Base-by-base conservation (phyloP, 208 protist genomes). In the Naegleria gruberi region DNA sequence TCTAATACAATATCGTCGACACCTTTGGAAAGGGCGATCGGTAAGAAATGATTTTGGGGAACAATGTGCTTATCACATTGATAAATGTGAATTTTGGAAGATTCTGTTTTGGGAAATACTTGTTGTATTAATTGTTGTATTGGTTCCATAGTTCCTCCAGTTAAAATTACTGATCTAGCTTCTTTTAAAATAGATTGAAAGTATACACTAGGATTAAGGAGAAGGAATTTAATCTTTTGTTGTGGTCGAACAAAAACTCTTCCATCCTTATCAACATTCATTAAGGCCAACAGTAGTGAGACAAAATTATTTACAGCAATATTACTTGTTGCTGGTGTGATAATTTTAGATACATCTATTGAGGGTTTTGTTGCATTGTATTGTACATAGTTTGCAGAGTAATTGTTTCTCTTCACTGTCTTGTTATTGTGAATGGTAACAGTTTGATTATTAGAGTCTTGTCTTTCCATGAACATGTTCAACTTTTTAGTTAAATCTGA, bases 81-180 rank as follows among this genome's bases (percentile, higher is more conserved):
- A 65, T 92, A 94, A 30, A 92, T 26, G 6, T 82, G 10, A 37
- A 94, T 42, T 51, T 89, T 43, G 0, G 19, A 87, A 46, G 47
- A 55, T 3, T 10, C 19, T 74, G 6, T 45, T 77, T n/a, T 17
- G 0, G 30, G 81, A 37, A 65, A 74, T 46, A 57, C 41, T 30
- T 57, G n/a, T 77, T 77, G 81, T 37, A 74, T 43, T 15, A 82
- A 34, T 40, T 43, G 4, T 23, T 41, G 0, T 92, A 97, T 92
- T 0, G 97, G 97, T 90, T 96, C 94, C 96, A 98, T 98, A 0
- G 97, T 98, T 30, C 97, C 97, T 37, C 97, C 97, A 10, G 95
- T 95, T 40, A 98, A 90, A 37, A 98, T 92, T 23, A 95, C 93
- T 0, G 94, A 92, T 45, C 91, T 91, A 1, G 96, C 94, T 30